Conservation (phyloP, 2,329 filamentous ascomycete species). For the Aureobasidium namibiae region DNA sequence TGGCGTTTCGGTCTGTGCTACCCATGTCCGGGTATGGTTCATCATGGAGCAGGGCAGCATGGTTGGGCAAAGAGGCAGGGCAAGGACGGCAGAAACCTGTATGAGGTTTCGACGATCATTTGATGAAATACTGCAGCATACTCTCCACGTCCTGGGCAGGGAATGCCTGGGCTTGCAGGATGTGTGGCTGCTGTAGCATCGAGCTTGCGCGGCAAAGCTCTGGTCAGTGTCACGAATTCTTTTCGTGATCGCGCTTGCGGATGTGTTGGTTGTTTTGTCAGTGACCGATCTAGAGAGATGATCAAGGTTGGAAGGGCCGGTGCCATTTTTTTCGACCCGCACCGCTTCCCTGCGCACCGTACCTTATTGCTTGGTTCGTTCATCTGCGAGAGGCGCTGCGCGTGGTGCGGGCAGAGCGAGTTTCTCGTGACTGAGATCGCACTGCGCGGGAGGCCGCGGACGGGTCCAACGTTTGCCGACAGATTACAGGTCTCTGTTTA, state of each 20-base stretch:
- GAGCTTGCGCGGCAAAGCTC: constrained; percentile 5
- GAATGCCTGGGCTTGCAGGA: not conserved
- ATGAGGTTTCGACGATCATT: not conserved
- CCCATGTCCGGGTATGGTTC: constrained; percentile 6
- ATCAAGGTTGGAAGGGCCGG: constrained; percentile 11
- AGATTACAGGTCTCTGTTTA: constrained; percentile 4
- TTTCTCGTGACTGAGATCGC: not conserved
- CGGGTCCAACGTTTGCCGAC: constrained; percentile 11
- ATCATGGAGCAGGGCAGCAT: constrained; percentile 1
- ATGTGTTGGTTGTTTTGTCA: not conserved
- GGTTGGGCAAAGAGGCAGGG: not conserved
- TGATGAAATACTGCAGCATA: not conserved
- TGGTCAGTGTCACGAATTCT: not conserved
- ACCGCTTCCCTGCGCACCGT: constrained; percentile 9
- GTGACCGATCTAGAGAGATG: not conserved
- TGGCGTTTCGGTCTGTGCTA: constrained; percentile 5
- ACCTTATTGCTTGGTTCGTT: constrained; percentile 7
- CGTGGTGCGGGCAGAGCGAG: not conserved
- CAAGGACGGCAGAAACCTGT: constrained; percentile 2
- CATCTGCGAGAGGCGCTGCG: not conserved
- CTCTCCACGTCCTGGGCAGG: not conserved
- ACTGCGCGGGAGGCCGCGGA: not conserved
- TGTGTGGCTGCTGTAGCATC: not conserved
- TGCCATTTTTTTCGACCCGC: constrained; percentile 7
- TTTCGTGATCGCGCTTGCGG: not conserved